Base-by-base conservation (phyloP, 179 eudicot genomes). In the Beta lomatogona region DNA sequence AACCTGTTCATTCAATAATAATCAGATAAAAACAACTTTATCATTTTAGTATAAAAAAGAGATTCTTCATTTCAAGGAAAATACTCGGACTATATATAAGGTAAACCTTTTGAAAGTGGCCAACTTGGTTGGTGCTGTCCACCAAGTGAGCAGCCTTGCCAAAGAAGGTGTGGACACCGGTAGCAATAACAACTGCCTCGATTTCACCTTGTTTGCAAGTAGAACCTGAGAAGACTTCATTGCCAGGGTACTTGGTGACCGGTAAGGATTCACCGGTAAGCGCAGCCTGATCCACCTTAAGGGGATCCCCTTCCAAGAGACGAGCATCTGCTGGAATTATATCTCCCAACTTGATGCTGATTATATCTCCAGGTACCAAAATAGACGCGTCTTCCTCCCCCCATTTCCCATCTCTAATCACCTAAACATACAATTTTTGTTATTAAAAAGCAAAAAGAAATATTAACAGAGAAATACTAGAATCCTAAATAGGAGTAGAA, bases 81-180 rank as follows among this genome's bases (percentile, higher is more conserved):
- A 25, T 4, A 25, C 45, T 54, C 9, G 45, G 28, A 44, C 0
- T 41, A 22, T 9, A 36, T 36, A 36, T 9, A 48, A 9, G 53
- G 19, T 21, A 46, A 58, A 92, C 97, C 93, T 89, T 71, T 72
- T 94, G 98, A 86, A 94, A 94, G 72, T 94, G 97, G 45, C 98
- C 98, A 15, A 88, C 92, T 73, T 93, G 89, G 81, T 90, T 90
- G 75, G 98, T 94, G 88, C 79, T 91, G 57, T 94, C 97, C 55
- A 95, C 98, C 80, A 95, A 90, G 82, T 93, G 95, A 21, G 98
- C 97, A 67, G 98, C 97, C 84, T 95, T 95, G 68, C 97, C 98
- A 75, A 95, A 95, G 90, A 94, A 94, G 73, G 97, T 90, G 86
- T 90, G 92, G 78, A 92, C 90, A 44, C 97, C 98, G 2, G 97